Percentiles rank a stretch among this genome's conserved stretches.
These are phyloP conservation scores for Pezicula carpinea DNA, from an alignment of 2,329 filamentous ascomycete genomes.

Conservation along the genomic window DNA sequence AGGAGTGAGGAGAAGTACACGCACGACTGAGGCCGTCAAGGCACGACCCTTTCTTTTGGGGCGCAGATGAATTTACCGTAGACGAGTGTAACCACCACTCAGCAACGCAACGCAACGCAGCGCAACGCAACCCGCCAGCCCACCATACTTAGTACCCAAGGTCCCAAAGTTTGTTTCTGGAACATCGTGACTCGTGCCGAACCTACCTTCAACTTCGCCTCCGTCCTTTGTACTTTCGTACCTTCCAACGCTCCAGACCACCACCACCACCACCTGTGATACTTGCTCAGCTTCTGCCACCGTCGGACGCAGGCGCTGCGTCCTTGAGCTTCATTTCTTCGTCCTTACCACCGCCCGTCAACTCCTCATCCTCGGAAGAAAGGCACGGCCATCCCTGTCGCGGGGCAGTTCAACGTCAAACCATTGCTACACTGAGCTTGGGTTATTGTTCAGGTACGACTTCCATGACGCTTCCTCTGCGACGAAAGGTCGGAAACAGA, in stretches of 20 bases:
- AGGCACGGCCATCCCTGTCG: conserved; percentile 17
- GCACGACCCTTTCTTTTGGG: too few relatives aligned
- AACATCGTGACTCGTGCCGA: not conserved
- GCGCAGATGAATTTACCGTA: too few relatives aligned
- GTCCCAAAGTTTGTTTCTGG: not conserved
- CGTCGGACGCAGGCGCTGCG: too few relatives aligned
- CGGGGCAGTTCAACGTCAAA: conserved; percentile 20
- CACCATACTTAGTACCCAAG: not conserved
- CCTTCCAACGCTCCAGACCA: too few relatives aligned
- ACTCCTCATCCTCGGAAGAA: conserved; percentile 5
- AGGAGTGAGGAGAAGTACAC: too few relatives aligned
- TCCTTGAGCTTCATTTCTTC: too few relatives aligned
- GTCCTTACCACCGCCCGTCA: conserved; percentile 4
- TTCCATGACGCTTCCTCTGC: conserved; percentile 3
- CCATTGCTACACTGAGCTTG: conserved; percentile 16
- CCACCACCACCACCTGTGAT: not conserved
- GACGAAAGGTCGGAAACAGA: conserved; percentile 2
- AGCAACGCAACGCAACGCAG: too few relatives aligned
- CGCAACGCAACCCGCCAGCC: not conserved
- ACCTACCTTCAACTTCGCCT: not conserved
- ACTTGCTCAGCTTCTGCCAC: too few relatives aligned
- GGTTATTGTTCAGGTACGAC: conserved; percentile 16
- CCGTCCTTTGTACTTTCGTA: not conserved
- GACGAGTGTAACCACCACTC: not conserved
- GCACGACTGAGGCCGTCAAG: too few relatives aligned